Conservation (phyloP, 345 rosid genomes). For the Syzygium aromaticum region DNA sequence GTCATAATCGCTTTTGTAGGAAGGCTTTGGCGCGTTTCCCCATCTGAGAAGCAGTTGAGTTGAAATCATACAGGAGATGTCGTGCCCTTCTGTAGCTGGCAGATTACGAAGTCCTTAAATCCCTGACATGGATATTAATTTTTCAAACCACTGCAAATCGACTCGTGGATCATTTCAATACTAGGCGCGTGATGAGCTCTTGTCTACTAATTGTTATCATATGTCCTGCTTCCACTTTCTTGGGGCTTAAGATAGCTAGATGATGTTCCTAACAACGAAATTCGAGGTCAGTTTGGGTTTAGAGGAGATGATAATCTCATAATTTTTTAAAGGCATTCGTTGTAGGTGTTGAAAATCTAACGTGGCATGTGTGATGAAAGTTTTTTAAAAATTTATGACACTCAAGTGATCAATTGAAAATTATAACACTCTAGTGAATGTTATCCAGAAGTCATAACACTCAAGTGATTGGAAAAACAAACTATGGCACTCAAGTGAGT, state of each 20-base stretch:
- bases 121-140: too few relatives aligned
- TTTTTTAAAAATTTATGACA: too few relatives aligned
- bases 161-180: background rate
- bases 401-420: background rate
- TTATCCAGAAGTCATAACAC: background rate
- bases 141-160: background rate
- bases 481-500: too few relatives aligned
- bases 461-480: too few relatives aligned
- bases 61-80: background rate
- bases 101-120: background rate
- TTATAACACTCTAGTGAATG: fast-evolving
- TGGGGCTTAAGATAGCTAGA: too few relatives aligned
- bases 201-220: background rate
- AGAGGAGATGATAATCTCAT: background rate
- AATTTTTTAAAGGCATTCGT: too few relatives aligned
- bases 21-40: background rate
- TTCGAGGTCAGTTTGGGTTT: background rate
- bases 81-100: background rate
- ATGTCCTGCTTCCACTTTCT: too few relatives aligned
- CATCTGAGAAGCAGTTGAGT: background rate
- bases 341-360: too few relatives aligned
- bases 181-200: too few relatives aligned
- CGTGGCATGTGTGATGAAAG: too few relatives aligned
- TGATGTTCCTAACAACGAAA: background rate
- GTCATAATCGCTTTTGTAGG: background rate